Evolutionary conservation across 371 early-diverging fungal genomes (phyloP).

Genomic region (Choanephora cucurbitarum): DNA sequence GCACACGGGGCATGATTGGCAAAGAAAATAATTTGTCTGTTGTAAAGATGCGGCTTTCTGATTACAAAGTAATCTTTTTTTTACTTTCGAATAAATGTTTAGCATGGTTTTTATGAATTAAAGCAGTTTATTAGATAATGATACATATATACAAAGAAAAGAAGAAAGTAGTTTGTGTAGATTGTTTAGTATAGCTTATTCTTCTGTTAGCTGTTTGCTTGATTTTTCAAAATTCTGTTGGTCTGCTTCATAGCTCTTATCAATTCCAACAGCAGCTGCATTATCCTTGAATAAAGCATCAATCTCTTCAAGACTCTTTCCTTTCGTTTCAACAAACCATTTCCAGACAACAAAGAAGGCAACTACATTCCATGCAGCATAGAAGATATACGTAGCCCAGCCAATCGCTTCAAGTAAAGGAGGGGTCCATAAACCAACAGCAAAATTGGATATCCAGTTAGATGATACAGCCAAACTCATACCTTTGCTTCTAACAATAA

Average conservation of each 20-base stretch:
- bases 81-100: too few species aligned
- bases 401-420: slow-evolving; percentile 30
- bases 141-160: too few species aligned
- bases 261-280: slow-evolving; percentile 3
- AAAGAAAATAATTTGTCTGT: too few species aligned
- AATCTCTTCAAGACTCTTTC: slow-evolving; percentile 52
- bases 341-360: slow-evolving; percentile 34
- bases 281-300: slow-evolving; percentile 48
- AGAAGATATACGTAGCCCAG: slow-evolving; percentile 50
- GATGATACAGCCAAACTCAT: slow-evolving; percentile 55
- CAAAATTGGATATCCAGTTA: slow-evolving; percentile 62
- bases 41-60: too few species aligned
- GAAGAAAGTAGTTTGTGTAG: too few species aligned
- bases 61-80: too few species aligned
- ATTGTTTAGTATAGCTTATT: too few species aligned
- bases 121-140: too few species aligned
- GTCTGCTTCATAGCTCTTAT: slow-evolving; percentile 2
- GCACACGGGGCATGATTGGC: too few species aligned
- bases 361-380: slow-evolving; percentile 39
- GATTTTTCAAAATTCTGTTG: too few species aligned
- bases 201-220: too few species aligned
- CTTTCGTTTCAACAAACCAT: slow-evolving; percentile 54
- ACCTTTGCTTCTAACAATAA: slow-evolving; percentile 42
- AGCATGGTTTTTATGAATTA: too few species aligned
- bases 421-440: slow-evolving; percentile 44